Base-by-base conservation (phyloP, 2,329 filamentous ascomycete genomes). In the Aspergillus vadensis region DNA sequence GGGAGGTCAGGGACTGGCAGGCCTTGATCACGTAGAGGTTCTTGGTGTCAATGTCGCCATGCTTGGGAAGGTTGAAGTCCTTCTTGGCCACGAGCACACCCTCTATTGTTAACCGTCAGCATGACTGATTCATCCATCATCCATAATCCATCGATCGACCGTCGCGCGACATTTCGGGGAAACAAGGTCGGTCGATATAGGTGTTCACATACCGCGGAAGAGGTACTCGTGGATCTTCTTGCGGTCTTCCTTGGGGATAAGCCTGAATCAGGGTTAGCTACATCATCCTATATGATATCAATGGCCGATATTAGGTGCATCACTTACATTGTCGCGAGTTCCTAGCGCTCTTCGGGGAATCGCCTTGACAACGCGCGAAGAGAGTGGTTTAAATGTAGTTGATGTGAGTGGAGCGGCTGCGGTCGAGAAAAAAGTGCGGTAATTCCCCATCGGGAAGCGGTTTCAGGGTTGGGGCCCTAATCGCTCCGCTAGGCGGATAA, bases 161-260 rank as follows among this genome's bases (percentile, higher is more conserved):
- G 27, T 17, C 25, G 47, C 23, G 30, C 56, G 15, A 21, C 49
- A 23, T 30, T 36, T 39, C 56, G 49, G 66, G 67, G 67, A 21
- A 10, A 14, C 32, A 14, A 32, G 2, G 71, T 63, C 48, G 62
- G 15, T 30, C 54, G 63, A 50, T 15, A 12, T 27, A 44, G 47
- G 25, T 44, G 41, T 57, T 69, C 67, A 77, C 79, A 76, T 78
- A 92, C 90, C 91, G 77, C 90, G 89, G 90, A 97, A 96, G 88
- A 99, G 91, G 90, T 94, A 96, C 90, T 94, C 94, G 88, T 99
- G 95, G 85, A 99, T 98, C 90, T 92, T 92, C 91, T 99, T 99
- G 86, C 96, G 93, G 86, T 99, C 95, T 83, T 92, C 91, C 90
- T 98, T 98, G 82, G 95, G 95, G 83, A 99, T 99, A 87, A 99